A percentile compares a stretch with the other conserved stretches of the same genome.
Evolutionary conservation across 345 rosid genomes (phyloP).

Genomic region (Moringa oleifera): DNA sequence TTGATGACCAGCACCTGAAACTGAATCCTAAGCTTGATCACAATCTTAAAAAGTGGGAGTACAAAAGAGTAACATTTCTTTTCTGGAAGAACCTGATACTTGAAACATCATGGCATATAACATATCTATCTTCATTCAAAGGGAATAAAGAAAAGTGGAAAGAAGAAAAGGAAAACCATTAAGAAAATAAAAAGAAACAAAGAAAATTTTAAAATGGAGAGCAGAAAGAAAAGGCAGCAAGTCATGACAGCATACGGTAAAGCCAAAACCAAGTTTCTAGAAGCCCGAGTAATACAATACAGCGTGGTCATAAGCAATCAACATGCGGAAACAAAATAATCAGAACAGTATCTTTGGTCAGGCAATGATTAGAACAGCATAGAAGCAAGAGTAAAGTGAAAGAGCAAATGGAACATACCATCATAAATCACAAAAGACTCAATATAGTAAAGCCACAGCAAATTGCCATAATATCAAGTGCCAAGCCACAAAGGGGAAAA

Average conservation of each 20-base stretch:
- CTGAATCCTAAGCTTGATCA: background rate
- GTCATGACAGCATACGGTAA: conserved; percentile 7
- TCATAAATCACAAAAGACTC: background rate
- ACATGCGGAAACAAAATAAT: conserved; percentile 29
- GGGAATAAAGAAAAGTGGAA: background rate
- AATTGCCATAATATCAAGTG: background rate
- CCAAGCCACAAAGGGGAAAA: background rate
- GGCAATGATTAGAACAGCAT: conserved; percentile 21
- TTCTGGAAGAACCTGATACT: background rate
- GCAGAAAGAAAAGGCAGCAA: background rate
- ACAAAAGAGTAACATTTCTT: background rate
- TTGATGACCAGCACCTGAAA: background rate
- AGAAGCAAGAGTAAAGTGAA: conserved; percentile 14
- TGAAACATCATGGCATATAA: background rate
- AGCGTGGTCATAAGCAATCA: conserved; percentile 9
- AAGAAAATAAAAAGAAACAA: conserved; percentile 2
- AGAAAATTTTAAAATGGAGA: background rate
- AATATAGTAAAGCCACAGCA: background rate
- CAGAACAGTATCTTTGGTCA: conserved; percentile 13
- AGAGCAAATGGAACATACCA: background rate
- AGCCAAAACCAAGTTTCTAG: conserved; percentile 9
- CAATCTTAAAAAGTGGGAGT: background rate
- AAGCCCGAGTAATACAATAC: conserved; percentile 7
- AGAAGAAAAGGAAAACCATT: conserved; percentile 7
- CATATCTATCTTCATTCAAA: background rate